Evolutionary conservation across 2,329 filamentous ascomycete genomes (phyloP), one percentile per base, ranked within the genome.

Genomic region (Pestalotiopsis sp.): DNA sequence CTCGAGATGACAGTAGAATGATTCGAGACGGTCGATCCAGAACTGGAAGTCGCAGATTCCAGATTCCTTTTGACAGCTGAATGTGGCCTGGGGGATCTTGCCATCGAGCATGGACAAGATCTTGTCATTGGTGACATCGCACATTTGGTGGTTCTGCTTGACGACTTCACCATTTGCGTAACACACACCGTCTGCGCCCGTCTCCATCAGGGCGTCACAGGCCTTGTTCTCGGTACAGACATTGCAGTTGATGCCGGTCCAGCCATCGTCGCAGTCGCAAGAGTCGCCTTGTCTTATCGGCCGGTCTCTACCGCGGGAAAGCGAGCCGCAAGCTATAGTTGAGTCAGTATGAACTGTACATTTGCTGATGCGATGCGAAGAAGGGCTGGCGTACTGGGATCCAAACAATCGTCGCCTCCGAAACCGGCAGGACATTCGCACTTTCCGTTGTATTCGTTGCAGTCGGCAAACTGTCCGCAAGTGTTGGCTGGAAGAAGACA

Each of bases 181-280:
- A 83, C 96, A 99, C 12, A 97, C 91, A 39, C 94, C 96, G 60
- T 91, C 94, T 70, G 93, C 88, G 3, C 89, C 89, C 14, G 91
- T 90, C 4, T 93, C 93, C 91, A 97, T 97, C 81, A 99, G 84
- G 41, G 93, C 91, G 78, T 96, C 90, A 77, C 96, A 99, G 17
- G 93, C 95, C 73, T 92, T 85, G 78, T 98, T 87, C 4, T 90
- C 90, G 70, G 92, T 90, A 82, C 96, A 99, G 68, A 99, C 93
- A 76, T 96, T 99, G 88, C 96, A 99, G 84, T 99, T 99, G 83
- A 99, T 95, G 72, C 96, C 96, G 56, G 89, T 89, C 96, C 96
- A 99, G 68, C 96, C 96, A 49, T 97, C 93, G 77, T 95, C 92
- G 80, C 96, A 99, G 57, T 94, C 84, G 82, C 96, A 99, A 56